Evolutionary conservation across 2,329 filamentous ascomycete species (phyloP).

Genomic region (Arthrinium puccinioides): DNA sequence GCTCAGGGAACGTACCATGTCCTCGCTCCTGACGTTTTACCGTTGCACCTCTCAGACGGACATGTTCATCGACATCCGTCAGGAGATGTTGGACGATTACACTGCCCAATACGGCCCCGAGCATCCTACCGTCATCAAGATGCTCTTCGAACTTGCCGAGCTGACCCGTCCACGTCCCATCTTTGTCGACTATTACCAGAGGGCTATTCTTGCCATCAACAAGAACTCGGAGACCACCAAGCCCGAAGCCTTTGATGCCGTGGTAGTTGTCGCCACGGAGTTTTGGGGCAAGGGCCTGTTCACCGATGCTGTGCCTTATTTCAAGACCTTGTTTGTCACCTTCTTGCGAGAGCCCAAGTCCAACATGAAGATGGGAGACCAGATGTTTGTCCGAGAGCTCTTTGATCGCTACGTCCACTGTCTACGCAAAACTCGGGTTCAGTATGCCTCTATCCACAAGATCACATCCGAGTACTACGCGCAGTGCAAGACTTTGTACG

Average conservation of each 20-base stretch:
- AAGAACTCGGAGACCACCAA: slow-evolving; percentile 25
- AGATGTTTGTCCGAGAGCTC: slow-evolving; percentile 22
- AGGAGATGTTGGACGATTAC: slow-evolving; percentile 30
- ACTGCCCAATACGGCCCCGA: slow-evolving; percentile 23
- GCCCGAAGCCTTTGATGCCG: slow-evolving; percentile 28
- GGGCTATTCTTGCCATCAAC: slow-evolving; percentile 27
- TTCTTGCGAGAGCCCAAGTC: slow-evolving; percentile 25
- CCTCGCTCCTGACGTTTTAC: slow-evolving; percentile 21
- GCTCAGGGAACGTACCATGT: slow-evolving; percentile 7
- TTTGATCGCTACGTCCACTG: slow-evolving; percentile 26
- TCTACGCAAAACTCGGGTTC: slow-evolving; percentile 23
- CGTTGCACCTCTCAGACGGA: slow-evolving; percentile 21
- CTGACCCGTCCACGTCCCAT: slow-evolving; percentile 26
- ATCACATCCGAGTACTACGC: slow-evolving; percentile 24
- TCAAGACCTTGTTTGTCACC: slow-evolving; percentile 26
- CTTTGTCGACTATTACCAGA: slow-evolving; percentile 25
- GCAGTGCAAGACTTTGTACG: slow-evolving; percentile 25
- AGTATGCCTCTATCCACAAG: slow-evolving; percentile 23
- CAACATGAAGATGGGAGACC: slow-evolving; percentile 23
- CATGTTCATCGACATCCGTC: slow-evolving; percentile 25
- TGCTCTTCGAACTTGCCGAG: slow-evolving; percentile 26
- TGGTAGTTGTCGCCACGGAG: slow-evolving; percentile 28
- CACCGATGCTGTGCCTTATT: slow-evolving; percentile 26
- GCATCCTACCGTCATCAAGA: slow-evolving; percentile 26
- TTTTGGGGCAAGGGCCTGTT: slow-evolving; percentile 28